Evolutionary conservation across 202 grass and related monocot genomes (phyloP).

Genomic region (Setaria viridis): DNA sequence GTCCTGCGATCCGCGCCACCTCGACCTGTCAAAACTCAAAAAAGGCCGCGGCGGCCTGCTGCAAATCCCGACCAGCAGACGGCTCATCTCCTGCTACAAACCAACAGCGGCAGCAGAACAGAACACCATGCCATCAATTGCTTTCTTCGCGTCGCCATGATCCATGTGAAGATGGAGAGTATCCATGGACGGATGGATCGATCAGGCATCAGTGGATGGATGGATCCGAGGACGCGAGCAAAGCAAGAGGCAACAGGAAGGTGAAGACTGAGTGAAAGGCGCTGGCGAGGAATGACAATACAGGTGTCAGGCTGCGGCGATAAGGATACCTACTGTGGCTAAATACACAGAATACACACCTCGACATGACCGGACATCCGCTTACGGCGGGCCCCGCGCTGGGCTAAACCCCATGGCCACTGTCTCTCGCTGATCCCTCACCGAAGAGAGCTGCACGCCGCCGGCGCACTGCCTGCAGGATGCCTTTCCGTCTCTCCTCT

Average conservation of each 20-base stretch:
- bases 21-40: too few species aligned
- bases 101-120: neutral
- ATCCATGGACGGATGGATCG: neutral
- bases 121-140: too few species aligned
- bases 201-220: too few species aligned
- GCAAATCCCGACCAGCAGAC: too few species aligned
- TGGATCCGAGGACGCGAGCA: neutral
- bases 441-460: neutral
- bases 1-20: too few species aligned
- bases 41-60: too few species aligned
- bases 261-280: neutral
- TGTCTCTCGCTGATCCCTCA: neutral
- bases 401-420: neutral
- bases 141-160: too few species aligned
- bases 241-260: neutral
- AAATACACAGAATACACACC: conserved; percentile 43
- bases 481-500: neutral
- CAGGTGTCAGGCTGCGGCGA: conserved; percentile 30
- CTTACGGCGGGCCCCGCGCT: neutral
- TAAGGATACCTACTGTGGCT: conserved; percentile 43
- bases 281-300: conserved; percentile 27
- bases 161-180: neutral
- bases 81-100: neutral
- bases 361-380: conserved; percentile 45
- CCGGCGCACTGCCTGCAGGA: conserved; percentile 27